These are phyloP conservation scores for Saccharomyces mikatae DNA, from an alignment of 805 yeast genomes.

Conservation along the genomic window DNA sequence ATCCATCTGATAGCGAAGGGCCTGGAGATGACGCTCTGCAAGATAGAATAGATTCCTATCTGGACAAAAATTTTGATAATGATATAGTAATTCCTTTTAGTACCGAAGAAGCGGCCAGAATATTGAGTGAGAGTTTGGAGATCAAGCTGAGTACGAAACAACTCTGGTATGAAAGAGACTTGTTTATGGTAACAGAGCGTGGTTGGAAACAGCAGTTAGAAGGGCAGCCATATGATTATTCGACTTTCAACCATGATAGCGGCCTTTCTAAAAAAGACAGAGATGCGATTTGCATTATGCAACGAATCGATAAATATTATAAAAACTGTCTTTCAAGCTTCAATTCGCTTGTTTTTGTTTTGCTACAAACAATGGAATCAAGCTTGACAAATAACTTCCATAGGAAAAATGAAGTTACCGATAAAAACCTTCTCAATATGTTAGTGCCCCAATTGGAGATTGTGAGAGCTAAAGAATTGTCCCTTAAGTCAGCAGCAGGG, in stretches of 20 bases:
- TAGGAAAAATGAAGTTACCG: slow-evolving; percentile 9
- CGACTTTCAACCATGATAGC: slow-evolving; percentile 1
- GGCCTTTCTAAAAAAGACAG: slow-evolving; percentile 1
- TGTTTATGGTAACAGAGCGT: slow-evolving; percentile 65
- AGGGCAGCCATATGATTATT: slow-evolving; percentile 29
- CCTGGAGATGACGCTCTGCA: slow-evolving; percentile 23
- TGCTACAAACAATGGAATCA: slow-evolving; percentile 55
- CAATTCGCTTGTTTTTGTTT: slow-evolving; percentile 55
- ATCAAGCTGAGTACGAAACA: slow-evolving; percentile 64
- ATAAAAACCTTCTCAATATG: slow-evolving; percentile 5
- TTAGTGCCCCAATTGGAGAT: slow-evolving; percentile 40
- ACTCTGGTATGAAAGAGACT: slow-evolving; percentile 61
- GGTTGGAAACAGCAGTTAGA: slow-evolving; percentile 38
- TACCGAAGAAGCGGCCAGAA: slow-evolving; percentile 67
- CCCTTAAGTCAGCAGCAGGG: slow-evolving; percentile 51
- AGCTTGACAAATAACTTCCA: slow-evolving; percentile 31
- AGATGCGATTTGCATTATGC: slow-evolving; percentile 29
- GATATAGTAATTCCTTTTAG: slow-evolving; percentile 51
- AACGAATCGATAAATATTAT: slow-evolving; percentile 57
- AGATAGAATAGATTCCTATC: slow-evolving; percentile 5
- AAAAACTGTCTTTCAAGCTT: slow-evolving; percentile 42
- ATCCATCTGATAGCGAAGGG: slow-evolving; percentile 41
- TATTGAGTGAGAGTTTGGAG: slow-evolving; percentile 53
- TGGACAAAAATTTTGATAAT: slow-evolving; percentile 1
- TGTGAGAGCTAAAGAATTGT: slow-evolving; percentile 51